phyloP scores from a whole-genome alignment of 257 asterid genomes.

The Solanum appendiculatum region DNA sequence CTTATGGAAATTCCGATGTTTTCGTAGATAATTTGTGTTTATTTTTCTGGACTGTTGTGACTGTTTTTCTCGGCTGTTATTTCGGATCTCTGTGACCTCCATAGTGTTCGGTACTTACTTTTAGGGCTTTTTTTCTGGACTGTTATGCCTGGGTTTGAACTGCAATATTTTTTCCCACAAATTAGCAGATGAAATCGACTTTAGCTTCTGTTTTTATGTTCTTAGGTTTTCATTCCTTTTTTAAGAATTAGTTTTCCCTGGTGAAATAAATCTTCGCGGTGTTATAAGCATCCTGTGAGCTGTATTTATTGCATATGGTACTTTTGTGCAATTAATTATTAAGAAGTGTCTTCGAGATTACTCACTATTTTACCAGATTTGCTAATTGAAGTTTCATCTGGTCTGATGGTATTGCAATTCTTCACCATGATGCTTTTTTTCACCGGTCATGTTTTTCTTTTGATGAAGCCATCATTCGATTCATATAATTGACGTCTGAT shows the following conservation, averaged over 20 bases:
- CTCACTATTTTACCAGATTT: background rate
- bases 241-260: background rate
- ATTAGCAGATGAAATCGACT: slow-evolving; percentile 5
- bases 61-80: slow-evolving; percentile 25
- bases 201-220: background rate
- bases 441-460: background rate
- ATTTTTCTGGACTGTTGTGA: slow-evolving; percentile 17
- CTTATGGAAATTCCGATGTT: slow-evolving; percentile 11
- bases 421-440: background rate
- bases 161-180: background rate
- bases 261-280: background rate
- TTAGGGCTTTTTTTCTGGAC: slow-evolving; percentile 22
- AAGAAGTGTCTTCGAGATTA: background rate
- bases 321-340: background rate
- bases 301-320: background rate
- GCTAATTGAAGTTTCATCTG: background rate
- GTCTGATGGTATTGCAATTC: background rate
- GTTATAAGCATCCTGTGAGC: background rate
- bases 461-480: background rate
- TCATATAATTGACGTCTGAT: background rate
- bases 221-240: background rate
- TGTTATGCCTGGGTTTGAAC: slow-evolving; percentile 11
- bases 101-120: slow-evolving; percentile 25
- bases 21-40: slow-evolving; percentile 11
- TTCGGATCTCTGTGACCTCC: slow-evolving; percentile 52